Percentiles rank a stretch among this genome's conserved stretches.
Conservation (phyloP, 768 basidiomycete genomes). For the Termitomyces sp. region DNA sequence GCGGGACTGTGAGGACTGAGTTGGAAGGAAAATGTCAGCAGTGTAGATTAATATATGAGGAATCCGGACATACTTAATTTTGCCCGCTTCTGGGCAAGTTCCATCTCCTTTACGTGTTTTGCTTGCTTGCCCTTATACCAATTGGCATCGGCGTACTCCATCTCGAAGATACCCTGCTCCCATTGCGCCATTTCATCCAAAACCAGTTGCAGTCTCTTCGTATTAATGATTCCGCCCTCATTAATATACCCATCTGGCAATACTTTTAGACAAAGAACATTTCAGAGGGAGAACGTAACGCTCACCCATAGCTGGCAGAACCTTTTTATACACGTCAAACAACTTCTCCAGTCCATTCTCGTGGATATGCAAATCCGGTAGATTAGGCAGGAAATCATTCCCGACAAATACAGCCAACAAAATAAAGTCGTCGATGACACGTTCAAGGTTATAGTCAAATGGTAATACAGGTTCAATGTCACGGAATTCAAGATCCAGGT, state of each 20-base stretch:
- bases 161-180: constrained; percentile 89
- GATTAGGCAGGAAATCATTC: constrained; percentile 94
- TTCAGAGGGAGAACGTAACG: background rate
- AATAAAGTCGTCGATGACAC: constrained; percentile 97
- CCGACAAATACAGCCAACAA: constrained; percentile 95
- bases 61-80: constrained; percentile 53
- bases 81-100: constrained; percentile 49
- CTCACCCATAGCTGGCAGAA: constrained; percentile 70
- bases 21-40: background rate
- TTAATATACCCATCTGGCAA: constrained; percentile 85
- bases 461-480: constrained; percentile 59
- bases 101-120: constrained; percentile 64
- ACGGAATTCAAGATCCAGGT: constrained; percentile 92
- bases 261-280: background rate
- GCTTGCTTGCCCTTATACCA: constrained; percentile 94
- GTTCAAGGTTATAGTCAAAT: constrained; percentile 87
- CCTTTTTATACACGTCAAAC: constrained; percentile 94
- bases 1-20: constrained; percentile 65
- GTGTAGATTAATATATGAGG: background rate
- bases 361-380: constrained; percentile 96
- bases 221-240: constrained; percentile 79
- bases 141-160: constrained; percentile 82
- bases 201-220: constrained; percentile 75
- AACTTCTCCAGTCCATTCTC: constrained; percentile 91
- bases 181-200: constrained; percentile 84